Evolutionary conservation across 805 yeast genomes (phyloP), one percentile per base, ranked within the genome.

Genomic region (Saccharomyces eubayanus): DNA sequence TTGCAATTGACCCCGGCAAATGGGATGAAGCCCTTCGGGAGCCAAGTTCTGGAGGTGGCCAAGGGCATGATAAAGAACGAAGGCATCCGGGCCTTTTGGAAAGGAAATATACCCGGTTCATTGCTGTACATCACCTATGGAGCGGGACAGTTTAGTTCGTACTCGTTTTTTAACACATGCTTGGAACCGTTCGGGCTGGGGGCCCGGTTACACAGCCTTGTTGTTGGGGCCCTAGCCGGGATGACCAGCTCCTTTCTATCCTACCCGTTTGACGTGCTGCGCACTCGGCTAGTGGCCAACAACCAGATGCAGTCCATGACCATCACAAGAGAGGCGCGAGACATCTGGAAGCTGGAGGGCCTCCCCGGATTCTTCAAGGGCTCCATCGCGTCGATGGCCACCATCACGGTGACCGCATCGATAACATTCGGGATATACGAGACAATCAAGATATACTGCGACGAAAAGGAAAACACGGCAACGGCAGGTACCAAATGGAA

Each of bases 101-200:
- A 90, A 67, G 99, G 99, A 0, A 94, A 94, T 65, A 77, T 89
- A 0, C 96, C 99, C 0, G 99, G 98, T 0, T 89, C 89, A 58
- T 68, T 83, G 41, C 80, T 94, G 82, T 94, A 94, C 63, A 73
- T 92, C 12, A 59, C 87, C 10, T 94, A 92, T 62, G 97, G 98
- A 11, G 88, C 88, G 0, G 72, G 81, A 0, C 98, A 94, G 67
- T 94, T 94, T 70, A 75, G 92, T 0, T 72, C 87, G 1, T 88
- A 85, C 62, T 75, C 89, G 1, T 65, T 75, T 0, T 69, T 81
- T 31, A 87, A 84, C 65, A 67, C 68, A 0, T 52, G 47, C 1
- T 51, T 56, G n/a, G 41, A 49, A 0, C 41, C 62, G 1, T 36
- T 52, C 1, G 55, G 51, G 10, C 49, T 65, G 36, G 55, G 64